Evolutionary conservation across 768 basidiomycete genomes (phyloP), one percentile per base, ranked within the genome.

Genomic region (Lentinula edodes): DNA sequence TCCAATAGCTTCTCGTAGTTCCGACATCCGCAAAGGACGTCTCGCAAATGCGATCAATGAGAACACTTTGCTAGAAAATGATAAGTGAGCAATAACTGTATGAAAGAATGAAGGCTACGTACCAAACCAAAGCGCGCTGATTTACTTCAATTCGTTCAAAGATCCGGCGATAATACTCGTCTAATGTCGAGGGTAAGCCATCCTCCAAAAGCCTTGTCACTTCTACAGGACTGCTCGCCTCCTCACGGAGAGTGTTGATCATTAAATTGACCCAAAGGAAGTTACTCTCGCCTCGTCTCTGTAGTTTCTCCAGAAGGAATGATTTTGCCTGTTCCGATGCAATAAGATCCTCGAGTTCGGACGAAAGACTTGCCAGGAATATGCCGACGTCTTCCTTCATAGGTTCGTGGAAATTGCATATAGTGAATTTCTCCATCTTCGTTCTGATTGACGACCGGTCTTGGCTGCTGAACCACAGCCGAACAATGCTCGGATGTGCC

Each of bases 181-280:
- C 63, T 23, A 69, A 35, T 18, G 48, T 53, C 5, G 59, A 41
- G 10, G 68, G 67, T 60, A 43, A 32, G 10, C 63, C 66, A 9
- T 52, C 35, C 42, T 60, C 34, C 16, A 70, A 52, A 32, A 69
- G 62, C 36, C 64, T 48, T 48, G 63, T 64, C 54, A 72, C 63
- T 12, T 68, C 62, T 20, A 39, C 54, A 54, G 65, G 43, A 46
- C 64, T 66, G 32, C 61, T 52, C 23, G 63, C 63, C 34, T 63
- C 63, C 23, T 60, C 41, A 28, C 10, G 43, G 10, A 73, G 52
- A 23, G 62, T 63, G 6, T 51, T 34, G 6, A 69, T 57, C 68
- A 73, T 71, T 28, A 70, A 52, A 10, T 58, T 60, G 10, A 71
- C 72, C 67, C 69, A 73, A 34, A 73, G 43, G 57, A 72, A 73